phyloP scores from a whole-genome alignment of 768 basidiomycete species.

The Boletus patriciae region DNA sequence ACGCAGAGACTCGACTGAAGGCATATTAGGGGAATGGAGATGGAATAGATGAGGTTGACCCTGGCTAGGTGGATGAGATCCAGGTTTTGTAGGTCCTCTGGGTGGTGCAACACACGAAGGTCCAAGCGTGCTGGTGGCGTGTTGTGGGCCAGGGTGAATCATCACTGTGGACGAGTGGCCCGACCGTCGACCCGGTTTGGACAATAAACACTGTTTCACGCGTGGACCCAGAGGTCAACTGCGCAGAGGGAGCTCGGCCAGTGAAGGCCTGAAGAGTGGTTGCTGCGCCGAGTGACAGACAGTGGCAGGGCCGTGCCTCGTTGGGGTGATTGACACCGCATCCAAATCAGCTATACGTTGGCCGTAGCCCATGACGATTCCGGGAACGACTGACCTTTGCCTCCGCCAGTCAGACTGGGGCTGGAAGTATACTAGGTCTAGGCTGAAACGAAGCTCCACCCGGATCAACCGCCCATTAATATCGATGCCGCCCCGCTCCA shows the following conservation, averaged over 20 bases:
- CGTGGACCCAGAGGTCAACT: constrained; percentile 2
- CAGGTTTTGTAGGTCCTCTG: constrained; percentile 16
- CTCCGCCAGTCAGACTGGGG: not conserved
- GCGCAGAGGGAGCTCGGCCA: not conserved
- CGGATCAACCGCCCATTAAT: not conserved
- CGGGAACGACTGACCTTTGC: constrained; percentile 2
- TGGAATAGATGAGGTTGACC: not conserved
- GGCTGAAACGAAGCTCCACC: constrained; percentile 7
- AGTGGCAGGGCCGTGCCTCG: constrained; percentile 10
- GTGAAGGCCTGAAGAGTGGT: constrained; percentile 5
- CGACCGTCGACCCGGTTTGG: not conserved
- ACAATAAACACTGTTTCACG: not conserved
- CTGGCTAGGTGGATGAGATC: not conserved
- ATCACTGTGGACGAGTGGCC: constrained; percentile 2
- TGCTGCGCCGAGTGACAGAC: constrained; percentile 1
- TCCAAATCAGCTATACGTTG: constrained; percentile 3
- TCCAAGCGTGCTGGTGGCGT: constrained; percentile 4
- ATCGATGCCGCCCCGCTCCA: not conserved
- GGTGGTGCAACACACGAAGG: constrained; percentile 8
- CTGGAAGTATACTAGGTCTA: not conserved
- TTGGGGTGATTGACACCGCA: constrained; percentile 7
- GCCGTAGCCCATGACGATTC: constrained; percentile 1
- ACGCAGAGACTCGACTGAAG: not conserved
- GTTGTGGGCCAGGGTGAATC: constrained; percentile 2
- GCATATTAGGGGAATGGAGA: constrained; percentile 7